Evolutionary conservation across 164 flowering plant species (phyloP).

Genomic region (Malania oleifera): DNA sequence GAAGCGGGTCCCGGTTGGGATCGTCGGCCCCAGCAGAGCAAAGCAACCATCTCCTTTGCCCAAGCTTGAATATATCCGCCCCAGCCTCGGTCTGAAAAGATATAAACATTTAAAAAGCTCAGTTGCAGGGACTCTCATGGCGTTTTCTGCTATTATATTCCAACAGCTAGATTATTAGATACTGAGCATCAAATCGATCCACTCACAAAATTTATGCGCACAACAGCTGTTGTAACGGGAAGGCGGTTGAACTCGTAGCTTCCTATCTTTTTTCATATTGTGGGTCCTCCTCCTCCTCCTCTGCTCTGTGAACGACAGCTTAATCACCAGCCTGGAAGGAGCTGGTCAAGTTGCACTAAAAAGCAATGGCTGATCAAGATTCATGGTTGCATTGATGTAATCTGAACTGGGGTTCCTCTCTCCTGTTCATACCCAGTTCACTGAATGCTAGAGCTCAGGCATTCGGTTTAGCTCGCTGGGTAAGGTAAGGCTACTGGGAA

Average conservation of each 20-base stretch:
- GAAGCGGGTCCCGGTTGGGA: slow-evolving; percentile 19
- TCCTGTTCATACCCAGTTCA: neutral
- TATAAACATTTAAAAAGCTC: neutral
- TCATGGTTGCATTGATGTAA: slow-evolving; percentile 19
- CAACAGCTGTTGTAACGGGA: slow-evolving; percentile 21
- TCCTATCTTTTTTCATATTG: slow-evolving; percentile 9
- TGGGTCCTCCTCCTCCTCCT: slow-evolving; percentile 33
- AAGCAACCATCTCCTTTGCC: slow-evolving; percentile 13
- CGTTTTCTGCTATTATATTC: slow-evolving; percentile 17
- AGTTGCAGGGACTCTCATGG: slow-evolving; percentile 33
- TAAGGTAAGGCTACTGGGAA: slow-evolving; percentile 18
- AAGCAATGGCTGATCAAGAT: slow-evolving; percentile 13
- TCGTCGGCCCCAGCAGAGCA: slow-evolving; percentile 22
- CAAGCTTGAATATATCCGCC: neutral
- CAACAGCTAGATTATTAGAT: slow-evolving; percentile 18
- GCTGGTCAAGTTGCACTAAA: slow-evolving; percentile 30
- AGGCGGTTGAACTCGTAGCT: slow-evolving; percentile 4
- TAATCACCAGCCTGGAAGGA: slow-evolving; percentile 79
- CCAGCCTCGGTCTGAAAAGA: neutral
- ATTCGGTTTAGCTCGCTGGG: neutral
- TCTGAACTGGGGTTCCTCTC: slow-evolving; percentile 18
- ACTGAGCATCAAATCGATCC: slow-evolving; percentile 8
- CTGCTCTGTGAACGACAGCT: slow-evolving; percentile 51
- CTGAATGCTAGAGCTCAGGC: neutral
- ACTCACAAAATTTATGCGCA: neutral